Percentiles rank a stretch among this genome's conserved stretches.
Evolutionary conservation across 257 asterid genomes (phyloP).

Genomic region (Anisodus acutangulus): DNA sequence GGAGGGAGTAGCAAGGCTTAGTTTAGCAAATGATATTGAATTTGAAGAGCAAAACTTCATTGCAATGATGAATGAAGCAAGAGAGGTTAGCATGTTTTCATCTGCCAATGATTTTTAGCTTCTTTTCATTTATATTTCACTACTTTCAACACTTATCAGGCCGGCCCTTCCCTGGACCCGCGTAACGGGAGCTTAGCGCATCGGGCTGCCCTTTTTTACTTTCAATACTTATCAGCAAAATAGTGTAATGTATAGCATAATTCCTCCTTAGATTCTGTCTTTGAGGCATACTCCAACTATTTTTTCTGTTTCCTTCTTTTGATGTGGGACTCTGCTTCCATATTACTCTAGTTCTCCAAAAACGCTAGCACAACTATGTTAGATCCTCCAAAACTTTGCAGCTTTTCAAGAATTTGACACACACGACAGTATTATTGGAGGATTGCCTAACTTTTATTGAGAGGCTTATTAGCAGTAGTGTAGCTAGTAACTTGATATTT

Average conservation of each 20-base stretch:
- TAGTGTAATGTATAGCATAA: background rate
- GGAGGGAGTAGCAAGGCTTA: slow-evolving; percentile 92
- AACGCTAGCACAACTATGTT: background rate
- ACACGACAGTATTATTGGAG: background rate
- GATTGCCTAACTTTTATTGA: background rate
- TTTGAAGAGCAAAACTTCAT: slow-evolving; percentile 88
- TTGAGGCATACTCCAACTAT: background rate
- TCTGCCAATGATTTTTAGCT: background rate
- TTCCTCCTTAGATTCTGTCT: background rate
- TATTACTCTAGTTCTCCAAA: background rate
- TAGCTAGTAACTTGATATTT: background rate
- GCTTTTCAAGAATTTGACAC: background rate
- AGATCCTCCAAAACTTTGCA: background rate
- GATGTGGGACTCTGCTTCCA: background rate
- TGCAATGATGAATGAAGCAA: slow-evolving; percentile 83
- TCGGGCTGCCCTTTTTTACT: no score
- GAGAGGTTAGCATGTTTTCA: slow-evolving; percentile 58
- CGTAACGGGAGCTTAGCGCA: no score
- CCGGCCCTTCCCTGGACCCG: no score
- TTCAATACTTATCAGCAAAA: background rate
- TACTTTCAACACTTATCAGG: background rate
- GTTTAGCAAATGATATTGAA: slow-evolving; percentile 85
- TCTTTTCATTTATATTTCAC: background rate
- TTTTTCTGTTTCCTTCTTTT: background rate
- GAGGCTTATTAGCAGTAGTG: background rate